Evolutionary conservation across 1,284 basidiomycete genomes (phyloP), one percentile per base, ranked within the genome.

Genomic region (Wolfiporia cocos): DNA sequence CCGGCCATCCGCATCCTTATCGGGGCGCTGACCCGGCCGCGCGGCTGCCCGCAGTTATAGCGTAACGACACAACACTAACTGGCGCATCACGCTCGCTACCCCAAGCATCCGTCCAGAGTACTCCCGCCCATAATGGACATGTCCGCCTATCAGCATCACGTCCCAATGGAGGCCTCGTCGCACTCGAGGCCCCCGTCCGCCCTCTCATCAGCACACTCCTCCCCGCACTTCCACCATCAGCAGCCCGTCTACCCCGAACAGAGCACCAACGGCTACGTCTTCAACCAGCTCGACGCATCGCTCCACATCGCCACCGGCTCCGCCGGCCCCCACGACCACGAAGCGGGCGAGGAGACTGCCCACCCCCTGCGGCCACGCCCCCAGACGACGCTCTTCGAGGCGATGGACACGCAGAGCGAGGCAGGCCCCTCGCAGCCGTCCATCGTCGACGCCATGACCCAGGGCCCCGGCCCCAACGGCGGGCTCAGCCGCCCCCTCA

Each of bases 401-500:
- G 33, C 36, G 39, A 12, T 18, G 12, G 41, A 46, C 32, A 24
- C 21, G 29, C 33, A 38, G 35, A 30, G 28, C 37, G 37, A 40
- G 17, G 15, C 42, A 31, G 37, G 31, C 30, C 35, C 37, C 18
- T 41, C 22, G 23, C 46, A 49, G 36, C 46, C 48, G 41, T 49
- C 50, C 39, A 49, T 57, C 52, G 50, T 44, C 26, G 48, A 51
- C 47, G 48, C 63, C 14, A 57, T 62, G 42, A 14, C 65, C 59
- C 11, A 63, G 63, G 33, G 58, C 70, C 31, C 60, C 29, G 43
- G 42, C 15, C 44, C 51, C 20, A 47, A 55, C 20, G 59, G 62
- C 32, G 73, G 73, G 15, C 69, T 81, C 20, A 67, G 67, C 15
- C 64, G 82, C 18, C 70, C 79, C 0, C 68, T 87, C 34, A 78